Base-by-base conservation (phyloP, 176 grass and related monocot species). In the Oryza meyeriana region DNA sequence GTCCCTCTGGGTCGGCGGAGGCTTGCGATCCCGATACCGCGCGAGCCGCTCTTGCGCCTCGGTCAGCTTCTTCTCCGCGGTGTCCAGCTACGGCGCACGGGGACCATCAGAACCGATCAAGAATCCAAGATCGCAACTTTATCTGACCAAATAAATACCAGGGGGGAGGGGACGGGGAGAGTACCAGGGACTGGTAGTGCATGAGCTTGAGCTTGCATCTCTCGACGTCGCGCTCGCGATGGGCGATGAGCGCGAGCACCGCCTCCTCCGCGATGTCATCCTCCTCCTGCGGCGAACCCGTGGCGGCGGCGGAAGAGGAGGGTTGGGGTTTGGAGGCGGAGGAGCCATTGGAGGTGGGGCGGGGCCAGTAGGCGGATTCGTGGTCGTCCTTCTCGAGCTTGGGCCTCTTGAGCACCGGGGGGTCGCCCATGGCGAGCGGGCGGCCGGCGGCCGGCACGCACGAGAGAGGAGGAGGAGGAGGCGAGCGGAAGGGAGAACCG, bases 21-120 rank as follows among this genome's bases (percentile, higher is more conserved):
- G 31, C 72, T 58, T 40, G 87, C 61, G 81, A 63, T 59, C 74
- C 39, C 80, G 84, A 69, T 59, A 48, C 59, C 74, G 80, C 34
- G 62, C 72, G 13, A 94, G 75, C 79, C 86, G 82, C 10, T 81
- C 64, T 62, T 87, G 72, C 41, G 89, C 87, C 5, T 92, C 93
- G 6, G n/a, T 64, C 36, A 95, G 80, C 65, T 90, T 93, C 50
- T 13, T 81, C 83, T 95, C 91, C 6, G 83, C 89, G 40, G 74
- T 79, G 18, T 88, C 91, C 28, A 95, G 73, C 96, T 99, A 55
- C 30, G 48, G 50, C 61, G 45, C 24, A 14, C 31, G 52, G 73
- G 12, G 16, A 8, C 27, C 69, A 32, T 79, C 48, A 45, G 50
- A 69, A 36, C 34, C 69, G 32, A 80, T 31, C 64, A 67, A n/a